Evolutionary conservation across 768 basidiomycete genomes (phyloP), one percentile per base, ranked within the genome.

Genomic region (Jaapia argillacea): DNA sequence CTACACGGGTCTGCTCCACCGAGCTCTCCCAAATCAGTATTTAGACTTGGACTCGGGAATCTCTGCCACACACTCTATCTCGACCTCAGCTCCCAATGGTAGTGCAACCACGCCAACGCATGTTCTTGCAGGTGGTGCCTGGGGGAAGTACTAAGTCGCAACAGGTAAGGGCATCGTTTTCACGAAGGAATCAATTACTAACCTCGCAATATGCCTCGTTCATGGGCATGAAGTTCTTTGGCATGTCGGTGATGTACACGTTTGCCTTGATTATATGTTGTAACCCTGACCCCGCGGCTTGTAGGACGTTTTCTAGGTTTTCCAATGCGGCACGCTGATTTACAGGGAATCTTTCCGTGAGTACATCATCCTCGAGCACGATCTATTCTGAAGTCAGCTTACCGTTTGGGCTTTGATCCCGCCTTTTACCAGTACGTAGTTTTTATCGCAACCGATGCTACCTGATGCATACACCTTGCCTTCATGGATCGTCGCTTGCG

Each of bases 41-140:
- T n/a, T n/a, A n/a, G n/a, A n/a, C n/a, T n/a, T n/a, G n/a, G n/a
- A n/a, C n/a, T 33, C 31, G 16, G 37, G 37, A 21, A 59, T 47
- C 44, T 71, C 72, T 10, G 76, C 79, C 23, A 76, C 63, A 50
- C 75, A 79, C 48, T 81, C 79, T 25, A 81, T 70, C 64, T 81
- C 79, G 24, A 81, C 67, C 44, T 68, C 70, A 5, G 71, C 74
- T 13, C 71, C 70, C 44, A 72, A 35, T 1, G 79, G 75, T 28
- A 81, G 66, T 5, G 61, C 54, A 2, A 65, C 67, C 10, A 79
- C 77, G 5, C 74, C 77, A 14, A 81, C 57, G 53, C 76, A 77
- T 20, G 78, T 79, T 35, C 77, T 65, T 4, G 77, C 75, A 12
- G 77, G 79, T 47, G 73, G 63, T 10, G 60, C 58, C 41, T 55